Evolutionary conservation across 225 moss, liverwort and hornwort genomes (phyloP), one percentile per base, ranked within the genome.

Genomic region (Lunularia cruciata): DNA sequence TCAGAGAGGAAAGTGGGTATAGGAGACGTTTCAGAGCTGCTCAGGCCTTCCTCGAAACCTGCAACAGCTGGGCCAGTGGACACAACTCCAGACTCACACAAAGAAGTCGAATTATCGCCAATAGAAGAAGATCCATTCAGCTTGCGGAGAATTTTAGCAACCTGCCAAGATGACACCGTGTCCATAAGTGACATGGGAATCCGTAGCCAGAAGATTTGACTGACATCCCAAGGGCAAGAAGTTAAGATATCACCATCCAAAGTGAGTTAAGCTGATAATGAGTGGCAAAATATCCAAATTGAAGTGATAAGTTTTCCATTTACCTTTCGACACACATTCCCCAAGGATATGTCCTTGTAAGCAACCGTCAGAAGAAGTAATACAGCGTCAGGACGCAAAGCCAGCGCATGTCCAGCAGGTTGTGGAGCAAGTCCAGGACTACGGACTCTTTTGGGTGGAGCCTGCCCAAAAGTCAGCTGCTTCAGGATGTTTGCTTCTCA

Each of bases 381-480:
- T 19, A 81, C 81, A 37, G 83, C 78, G 72, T 72, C 82, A 32
- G 89, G 83, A 60, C 91, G 87, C 71, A 86, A 60, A 32, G 89
- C 91, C 80, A 95, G 77, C 28, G 88, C 86, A 60, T 86, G 86
- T 12, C 87, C 87, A 48, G 80, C 72, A 42, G 83, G 72, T 78
- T 83, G 91, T 58, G 78, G 76, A 59, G 74, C 33, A 63, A 87
- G 70, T 57, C 94, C 91, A 72, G 91, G 89, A 75, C 91, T 87
- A 43, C 94, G 94, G 53, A 91, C 83, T 82, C 94, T 80, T 84
- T 91, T 95, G 38, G 91, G 94, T 49, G 94, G 94, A 73, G 94
- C 94, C 94, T 95, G 83, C 51, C 47, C 30, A 56, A 12, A 37
- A 63, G 7, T 22, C 47, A 36, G 45, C 15, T 57, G 19, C 28